Percentiles rank a stretch among this genome's conserved stretches.
Conservation (phyloP, 305 asterid genomes). For the Ruellia speciosa region DNA sequence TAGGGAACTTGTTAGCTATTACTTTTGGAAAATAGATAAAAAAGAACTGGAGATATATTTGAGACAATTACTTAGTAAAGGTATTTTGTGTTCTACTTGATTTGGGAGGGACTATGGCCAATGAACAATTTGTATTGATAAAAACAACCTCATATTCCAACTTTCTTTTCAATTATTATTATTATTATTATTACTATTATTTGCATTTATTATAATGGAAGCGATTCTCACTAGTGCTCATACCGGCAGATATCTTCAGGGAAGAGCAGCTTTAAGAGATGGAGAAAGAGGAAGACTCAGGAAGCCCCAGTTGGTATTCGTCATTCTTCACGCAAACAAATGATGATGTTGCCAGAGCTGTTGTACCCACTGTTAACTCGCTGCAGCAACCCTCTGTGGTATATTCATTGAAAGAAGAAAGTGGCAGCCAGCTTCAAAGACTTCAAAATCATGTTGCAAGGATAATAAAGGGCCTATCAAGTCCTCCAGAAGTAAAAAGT, state of each 20-base stretch:
- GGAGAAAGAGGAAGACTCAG: slow-evolving; percentile 76
- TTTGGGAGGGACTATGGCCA: no score
- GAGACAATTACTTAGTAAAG: no score
- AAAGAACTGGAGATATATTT: no score
- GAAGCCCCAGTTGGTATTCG: slow-evolving; percentile 81
- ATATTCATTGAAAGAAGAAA: slow-evolving; percentile 85
- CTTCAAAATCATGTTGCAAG: slow-evolving; percentile 84
- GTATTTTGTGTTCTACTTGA: no score
- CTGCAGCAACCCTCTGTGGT: slow-evolving; percentile 87
- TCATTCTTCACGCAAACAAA: slow-evolving; percentile 72
- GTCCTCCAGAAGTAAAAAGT: slow-evolving; percentile 63
- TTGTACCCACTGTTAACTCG: slow-evolving; percentile 70
- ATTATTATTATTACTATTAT: no score
- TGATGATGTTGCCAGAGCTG: slow-evolving; percentile 93
- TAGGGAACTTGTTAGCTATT: no score
- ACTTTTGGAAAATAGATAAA: no score
- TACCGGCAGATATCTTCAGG: slow-evolving; percentile 23
- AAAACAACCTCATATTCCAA: no score
- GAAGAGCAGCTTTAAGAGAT: slow-evolving; percentile 30
- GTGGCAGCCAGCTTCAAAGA: slow-evolving; percentile 67
- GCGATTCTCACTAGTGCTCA: neutral
- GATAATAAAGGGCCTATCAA: slow-evolving; percentile 72
- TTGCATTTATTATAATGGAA: no score
- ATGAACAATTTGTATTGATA: no score
- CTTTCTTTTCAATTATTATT: no score